Evolutionary conservation across 2,329 filamentous ascomycete species (phyloP), one percentile per base, ranked within the genome.

Genomic region (Fusarium nematophilum): DNA sequence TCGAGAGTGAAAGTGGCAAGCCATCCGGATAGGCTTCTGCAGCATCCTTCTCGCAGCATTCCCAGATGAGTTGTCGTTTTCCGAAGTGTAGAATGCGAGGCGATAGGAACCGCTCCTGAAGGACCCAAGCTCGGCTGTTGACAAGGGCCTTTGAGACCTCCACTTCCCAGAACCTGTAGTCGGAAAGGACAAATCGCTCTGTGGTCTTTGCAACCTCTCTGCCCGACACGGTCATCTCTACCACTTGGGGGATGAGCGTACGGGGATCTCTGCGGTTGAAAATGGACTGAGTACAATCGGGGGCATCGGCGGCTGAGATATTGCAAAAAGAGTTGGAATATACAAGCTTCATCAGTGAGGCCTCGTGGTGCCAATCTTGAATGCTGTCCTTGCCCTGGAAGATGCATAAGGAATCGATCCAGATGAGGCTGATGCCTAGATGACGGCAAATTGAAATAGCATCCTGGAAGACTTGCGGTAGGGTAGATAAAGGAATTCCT

Each of bases 281-380:
- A 2, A 56, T 36, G 3, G 47, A 52, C 7, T 47, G 25, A 21
- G 10, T 33, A 31, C 13, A 13, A 8, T 52, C 49, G 3, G 34
- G 33, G 8, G 48, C 30, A 9, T 53, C 54, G 3, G 36, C 27
- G 3, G 30, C 54, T 6, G 38, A 47, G 26, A 53, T 53, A 14
- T 57, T 53, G 49, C 43, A 53, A 5, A 57, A 29, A 1, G 49
- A 44, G 7, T 14, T 44, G 9, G 54, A 43, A 18, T 53, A 57
- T 3, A 48, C 37, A 14, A 48, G 2, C 2, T 15, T 33, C 43
- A 53, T 49, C 1, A 47, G 21, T 1, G 29, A n/a, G 7, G 23
- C 25, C 5, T 53, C 49, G 7, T 33, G 26, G 9, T 38, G 26
- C 54, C 26, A 53, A 10, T 53, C 43, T 1, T 1, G 7, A 10